Base-by-base conservation (phyloP, 2,329 filamentous ascomycete genomes). In the Aspergillus bombycis region DNA sequence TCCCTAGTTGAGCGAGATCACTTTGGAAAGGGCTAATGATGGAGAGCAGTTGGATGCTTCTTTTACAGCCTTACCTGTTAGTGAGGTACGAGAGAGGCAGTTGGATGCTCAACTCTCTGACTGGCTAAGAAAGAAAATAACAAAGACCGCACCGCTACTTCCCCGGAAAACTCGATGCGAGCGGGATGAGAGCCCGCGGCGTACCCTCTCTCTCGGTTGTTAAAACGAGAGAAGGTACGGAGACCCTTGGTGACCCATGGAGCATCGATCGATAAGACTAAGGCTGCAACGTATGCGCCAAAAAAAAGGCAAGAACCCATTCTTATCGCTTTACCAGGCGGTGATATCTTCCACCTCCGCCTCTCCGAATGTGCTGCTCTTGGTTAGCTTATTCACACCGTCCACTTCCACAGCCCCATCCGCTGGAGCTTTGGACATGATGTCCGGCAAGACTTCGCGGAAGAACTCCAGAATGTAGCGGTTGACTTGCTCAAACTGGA, bases 401-500 rank as follows among this genome's bases (percentile, higher is more conserved):
- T 85, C 84, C 8, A 88, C 83, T 64, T 83, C 81, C 71, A 72
- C 64, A 74, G 77, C 65, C 75, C 82, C 67, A 66, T 80, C 67
- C 67, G 82, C 79, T 2, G 83, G 86, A 26, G 86, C 82, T 70
- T 83, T 86, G 41, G 79, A 81, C 94, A 98, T 97, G 67, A 99
- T 94, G 68, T 97, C 92, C 0, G 93, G 92, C 34, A 99, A 78
- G 3, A 91, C 88, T 71, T 94, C 89, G 63, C 89, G 86, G 77
- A 99, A 83, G 75, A 99, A 99, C 2, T 86, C 87, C 21, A 97
- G 80, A 57, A 97, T 88, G 75, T 97, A 92, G 36, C 83, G 85
- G 79, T 99, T 99, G 63, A 98, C 95, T 80, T 98, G 94, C 81
- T 97, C 93, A 74, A 99, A 99, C 78, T 99, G 94, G 60, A 99